Evolutionary conservation across 805 yeast genomes (phyloP).

Genomic region (Wickerhamomyces tratensis): DNA sequence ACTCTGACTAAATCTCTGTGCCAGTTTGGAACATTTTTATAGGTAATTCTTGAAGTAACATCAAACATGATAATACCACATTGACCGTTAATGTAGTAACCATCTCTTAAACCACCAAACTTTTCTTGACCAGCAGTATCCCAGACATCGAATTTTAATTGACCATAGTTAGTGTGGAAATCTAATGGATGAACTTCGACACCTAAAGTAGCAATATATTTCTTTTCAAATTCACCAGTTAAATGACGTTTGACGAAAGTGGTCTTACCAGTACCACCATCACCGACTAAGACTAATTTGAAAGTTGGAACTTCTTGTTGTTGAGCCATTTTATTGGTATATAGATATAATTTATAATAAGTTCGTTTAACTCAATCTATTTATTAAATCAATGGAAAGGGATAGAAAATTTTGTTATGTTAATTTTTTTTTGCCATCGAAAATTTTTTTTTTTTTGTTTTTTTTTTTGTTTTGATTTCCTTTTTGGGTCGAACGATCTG

Average conservation of each 20-base stretch:
- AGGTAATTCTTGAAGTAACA: conserved; percentile 98
- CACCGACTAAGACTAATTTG: conserved; percentile 98
- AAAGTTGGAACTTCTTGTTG: conserved; percentile 79
- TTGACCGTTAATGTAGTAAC: conserved; percentile 98
- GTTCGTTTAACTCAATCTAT: not conserved
- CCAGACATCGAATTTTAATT: conserved; percentile 98
- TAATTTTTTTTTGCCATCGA: conserved; percentile 4
- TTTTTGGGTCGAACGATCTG: no score
- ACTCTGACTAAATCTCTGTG: conserved; percentile 99
- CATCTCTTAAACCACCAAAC: conserved; percentile 99
- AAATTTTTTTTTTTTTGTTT: conserved; percentile 3
- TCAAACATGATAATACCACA: conserved; percentile 99
- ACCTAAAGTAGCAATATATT: conserved; percentile 98
- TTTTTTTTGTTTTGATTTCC: no score
- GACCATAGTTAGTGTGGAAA: conserved; percentile 97
- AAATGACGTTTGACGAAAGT: conserved; percentile 99
- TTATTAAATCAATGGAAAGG: not conserved
- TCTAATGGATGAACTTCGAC: conserved; percentile 99
- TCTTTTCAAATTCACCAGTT: conserved; percentile 98
- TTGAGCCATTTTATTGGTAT: conserved; percentile 40
- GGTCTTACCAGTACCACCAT: conserved; percentile 99
- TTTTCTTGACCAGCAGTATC: conserved; percentile 99
- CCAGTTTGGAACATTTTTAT: conserved; percentile 99
- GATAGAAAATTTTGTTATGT: not conserved
- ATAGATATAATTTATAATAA: conserved; percentile 1